phyloP scores from a whole-genome alignment of 805 yeast species.

The Spathaspora arborariae region DNA sequence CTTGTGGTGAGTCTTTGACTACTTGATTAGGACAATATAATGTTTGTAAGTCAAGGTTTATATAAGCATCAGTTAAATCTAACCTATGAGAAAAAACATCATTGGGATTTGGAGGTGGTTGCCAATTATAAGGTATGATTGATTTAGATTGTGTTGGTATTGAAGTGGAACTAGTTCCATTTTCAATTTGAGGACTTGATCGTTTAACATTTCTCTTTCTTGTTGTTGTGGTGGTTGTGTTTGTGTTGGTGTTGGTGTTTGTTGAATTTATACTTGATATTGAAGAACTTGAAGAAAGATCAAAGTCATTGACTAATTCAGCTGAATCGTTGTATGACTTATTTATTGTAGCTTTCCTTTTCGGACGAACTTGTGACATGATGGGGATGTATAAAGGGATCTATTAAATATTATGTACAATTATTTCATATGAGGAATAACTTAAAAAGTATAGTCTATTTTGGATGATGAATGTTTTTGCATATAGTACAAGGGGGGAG shows the following conservation, averaged over 20 bases:
- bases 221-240: not conserved
- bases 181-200: slow-evolving; percentile 1
- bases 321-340: slow-evolving; percentile 30
- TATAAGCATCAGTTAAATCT: slow-evolving; percentile 39
- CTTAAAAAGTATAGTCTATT: not conserved
- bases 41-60: slow-evolving; percentile 34
- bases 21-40: slow-evolving; percentile 34
- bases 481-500: not conserved
- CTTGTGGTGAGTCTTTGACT: not conserved
- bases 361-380: slow-evolving; percentile 28
- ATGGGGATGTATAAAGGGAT: not conserved
- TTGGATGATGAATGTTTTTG: not conserved
- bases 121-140: slow-evolving; percentile 47
- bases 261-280: slow-evolving; percentile 5
- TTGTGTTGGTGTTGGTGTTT: not conserved
- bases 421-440: not conserved
- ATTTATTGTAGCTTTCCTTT: slow-evolving; percentile 35
- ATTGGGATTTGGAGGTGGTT: slow-evolving; percentile 33
- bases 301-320: slow-evolving; percentile 12
- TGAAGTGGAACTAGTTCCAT: not conserved
- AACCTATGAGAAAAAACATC: slow-evolving; percentile 43
- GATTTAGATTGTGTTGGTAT: slow-evolving; percentile 4
- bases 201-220: not conserved
- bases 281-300: slow-evolving; percentile 2
- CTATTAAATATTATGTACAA: not conserved